These are phyloP conservation scores for Agaricus subrufescens DNA, from an alignment of 768 basidiomycete species.

Conservation along the genomic window DNA sequence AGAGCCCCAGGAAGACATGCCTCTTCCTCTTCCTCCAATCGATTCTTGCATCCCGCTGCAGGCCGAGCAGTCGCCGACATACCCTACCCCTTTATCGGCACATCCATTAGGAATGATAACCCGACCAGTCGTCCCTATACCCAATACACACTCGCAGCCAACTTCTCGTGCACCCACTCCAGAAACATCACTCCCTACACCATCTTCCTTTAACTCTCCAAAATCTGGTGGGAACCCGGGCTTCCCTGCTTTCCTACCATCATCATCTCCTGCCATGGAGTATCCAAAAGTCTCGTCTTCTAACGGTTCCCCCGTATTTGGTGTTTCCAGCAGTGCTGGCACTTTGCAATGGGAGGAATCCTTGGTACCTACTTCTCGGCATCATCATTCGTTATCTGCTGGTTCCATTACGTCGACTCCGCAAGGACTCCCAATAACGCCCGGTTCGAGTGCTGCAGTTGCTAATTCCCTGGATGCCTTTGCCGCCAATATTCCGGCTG, in stretches of 20 bases:
- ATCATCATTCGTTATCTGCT: conserved; percentile 38
- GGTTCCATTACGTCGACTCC: conserved; percentile 27
- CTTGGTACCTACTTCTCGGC: conserved; percentile 28
- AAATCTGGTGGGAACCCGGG: conserved; percentile 20
- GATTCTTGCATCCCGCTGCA: conserved; percentile 12
- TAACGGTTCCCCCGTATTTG: conserved; percentile 15
- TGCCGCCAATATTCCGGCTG: not conserved
- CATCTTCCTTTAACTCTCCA: conserved; percentile 22
- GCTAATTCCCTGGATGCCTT: not conserved
- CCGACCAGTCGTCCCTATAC: conserved; percentile 11
- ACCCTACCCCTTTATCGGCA: conserved; percentile 15
- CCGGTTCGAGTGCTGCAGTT: not conserved
- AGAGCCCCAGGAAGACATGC: conserved; percentile 41
- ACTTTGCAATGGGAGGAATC: conserved; percentile 37
- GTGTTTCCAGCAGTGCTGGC: conserved; percentile 10
- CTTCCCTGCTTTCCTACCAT: conserved; percentile 20
- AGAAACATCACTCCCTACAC: conserved; percentile 21
- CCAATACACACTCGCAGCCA: conserved; percentile 31
- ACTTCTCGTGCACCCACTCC: conserved; percentile 26
- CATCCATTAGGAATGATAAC: conserved; percentile 3
- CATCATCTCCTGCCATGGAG: conserved; percentile 16
- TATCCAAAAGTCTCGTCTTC: conserved; percentile 16
- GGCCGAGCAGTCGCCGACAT: conserved; percentile 13
- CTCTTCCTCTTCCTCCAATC: conserved; percentile 23
- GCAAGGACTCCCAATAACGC: conserved; percentile 9